Conservation (phyloP, 1,284 basidiomycete genomes). For the Polyporus tsugae region DNA sequence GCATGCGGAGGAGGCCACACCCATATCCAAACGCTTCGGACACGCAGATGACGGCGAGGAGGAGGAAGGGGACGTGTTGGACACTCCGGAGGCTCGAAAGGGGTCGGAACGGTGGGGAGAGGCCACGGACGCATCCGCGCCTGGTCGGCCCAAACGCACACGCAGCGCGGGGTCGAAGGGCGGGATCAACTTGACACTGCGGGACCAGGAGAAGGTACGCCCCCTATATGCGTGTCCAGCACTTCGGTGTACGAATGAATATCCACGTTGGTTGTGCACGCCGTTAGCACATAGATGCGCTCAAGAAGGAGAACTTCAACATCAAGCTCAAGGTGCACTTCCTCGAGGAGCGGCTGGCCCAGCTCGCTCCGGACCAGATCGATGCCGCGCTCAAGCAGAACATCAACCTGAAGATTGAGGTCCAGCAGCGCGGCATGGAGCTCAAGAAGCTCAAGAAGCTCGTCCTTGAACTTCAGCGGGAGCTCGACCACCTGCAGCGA, state of each 20-base stretch:
- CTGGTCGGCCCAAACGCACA: slow-evolving; percentile 53
- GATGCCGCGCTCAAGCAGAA: slow-evolving; percentile 93
- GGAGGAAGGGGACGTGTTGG: slow-evolving; percentile 56
- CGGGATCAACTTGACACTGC: slow-evolving; percentile 75
- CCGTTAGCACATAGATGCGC: slow-evolving; percentile 87
- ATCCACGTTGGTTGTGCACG: not conserved
- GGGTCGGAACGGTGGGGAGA: slow-evolving; percentile 38
- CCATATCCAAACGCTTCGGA: slow-evolving; percentile 40
- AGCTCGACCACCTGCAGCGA: slow-evolving; percentile 76
- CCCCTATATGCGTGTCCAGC: not conserved
- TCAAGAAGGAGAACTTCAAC: slow-evolving; percentile 96
- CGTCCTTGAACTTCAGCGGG: slow-evolving; percentile 83
- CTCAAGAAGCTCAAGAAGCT: slow-evolving; percentile 93
- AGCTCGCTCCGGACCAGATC: slow-evolving; percentile 91
- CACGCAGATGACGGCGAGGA: slow-evolving; percentile 42
- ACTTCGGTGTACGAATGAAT: not conserved
- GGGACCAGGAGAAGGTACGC: slow-evolving; percentile 92
- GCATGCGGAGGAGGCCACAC: slow-evolving; percentile 43
- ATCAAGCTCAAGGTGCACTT: slow-evolving; percentile 95
- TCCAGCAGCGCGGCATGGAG: slow-evolving; percentile 90
- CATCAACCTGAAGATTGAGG: slow-evolving; percentile 93
- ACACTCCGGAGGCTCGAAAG: slow-evolving; percentile 58
- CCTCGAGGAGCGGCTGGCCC: slow-evolving; percentile 87
- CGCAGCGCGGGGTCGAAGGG: slow-evolving; percentile 56
- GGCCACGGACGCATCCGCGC: slow-evolving; percentile 55